Evolutionary conservation across 768 basidiomycete species (phyloP), one percentile per base, ranked within the genome.

Genomic region (Podaxis sp.): DNA sequence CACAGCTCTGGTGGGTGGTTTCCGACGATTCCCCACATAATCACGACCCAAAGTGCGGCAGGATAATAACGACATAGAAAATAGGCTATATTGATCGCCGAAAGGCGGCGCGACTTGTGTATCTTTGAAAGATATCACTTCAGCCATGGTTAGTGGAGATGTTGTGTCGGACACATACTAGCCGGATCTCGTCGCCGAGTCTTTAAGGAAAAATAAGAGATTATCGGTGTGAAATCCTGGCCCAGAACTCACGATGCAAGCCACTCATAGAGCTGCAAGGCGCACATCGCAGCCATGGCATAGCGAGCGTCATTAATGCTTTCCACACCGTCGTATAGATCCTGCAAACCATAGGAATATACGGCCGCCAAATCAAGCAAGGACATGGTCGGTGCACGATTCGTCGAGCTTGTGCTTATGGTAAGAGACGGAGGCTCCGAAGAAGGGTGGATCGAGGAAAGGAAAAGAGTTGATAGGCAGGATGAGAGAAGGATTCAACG

Each of bases 51-150:
- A 2, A 77, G 36, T 2, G 71, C 11, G 5, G 79, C 65, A 40
- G 75, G 74, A 56, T 80, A 81, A 66, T 81, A 81, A 19, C 80
- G 72, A 64, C 79, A 81, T 11, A 78, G 65, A 1, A 81, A 68
- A 61, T 80, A 81, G 19, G 76, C 67, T 17, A 71, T 68, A 64
- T 79, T 79, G 66, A 80, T 71, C 2, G 74, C 74, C 24, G 75
- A 76, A 77, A 79, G 78, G 26, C 70, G 78, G 24, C 70, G 68
- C 3, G 75, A 67, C 26, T 66, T 69, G 58, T 77, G 71, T 42
- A 79, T 77, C 77, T 78, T 61, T 26, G 59, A 19, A 39, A 30
- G 11, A 9, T 19, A 5, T 2, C 17, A 12, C 33, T 22, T 57
- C 2, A 52, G 19, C 8, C 42, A 2, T 5, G 24, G 13, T 22